These are phyloP conservation scores for Podila epigama DNA, from an alignment of 192 early-diverging fungal species.

Conservation along the genomic window DNA sequence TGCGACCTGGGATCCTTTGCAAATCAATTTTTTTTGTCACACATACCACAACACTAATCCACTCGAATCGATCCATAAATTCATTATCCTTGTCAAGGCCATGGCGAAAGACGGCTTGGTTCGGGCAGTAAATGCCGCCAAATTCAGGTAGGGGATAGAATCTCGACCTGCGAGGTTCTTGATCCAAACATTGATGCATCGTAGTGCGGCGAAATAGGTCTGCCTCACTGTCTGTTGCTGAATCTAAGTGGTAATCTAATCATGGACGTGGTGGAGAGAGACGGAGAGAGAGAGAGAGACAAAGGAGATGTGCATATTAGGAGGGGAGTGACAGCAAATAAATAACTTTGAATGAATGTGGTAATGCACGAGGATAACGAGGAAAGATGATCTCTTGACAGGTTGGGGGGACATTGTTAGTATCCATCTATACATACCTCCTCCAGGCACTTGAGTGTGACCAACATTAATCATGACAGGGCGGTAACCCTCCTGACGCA, in stretches of 20 bases:
- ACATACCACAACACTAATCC: conserved; percentile 53
- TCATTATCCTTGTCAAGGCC: conserved; percentile 34
- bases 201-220: conserved; percentile 55
- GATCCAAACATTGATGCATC: conserved; percentile 49
- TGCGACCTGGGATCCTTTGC: no score
- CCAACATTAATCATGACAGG: conserved; percentile 47
- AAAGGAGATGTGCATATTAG: conserved; percentile 3
- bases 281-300: neutral
- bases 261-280: neutral
- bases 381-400: neutral
- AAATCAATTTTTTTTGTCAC: neutral
- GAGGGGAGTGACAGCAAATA: neutral
- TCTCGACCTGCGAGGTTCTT: conserved; percentile 37
- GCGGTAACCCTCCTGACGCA: conserved; percentile 41
- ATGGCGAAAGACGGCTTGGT: conserved; percentile 49
- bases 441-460: conserved; percentile 26
- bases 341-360: no score
- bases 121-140: conserved; percentile 55
- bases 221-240: conserved; percentile 42
- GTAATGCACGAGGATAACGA: neutral
- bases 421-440: no score
- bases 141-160: conserved; percentile 48
- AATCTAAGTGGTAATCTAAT: conserved; percentile 40
- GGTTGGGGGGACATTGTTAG: neutral
- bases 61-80: conserved; percentile 51